A percentile compares a stretch with the other conserved stretches of the same genome.
Conservation (phyloP, 768 basidiomycete genomes). For the Lactifluus rugatus region DNA sequence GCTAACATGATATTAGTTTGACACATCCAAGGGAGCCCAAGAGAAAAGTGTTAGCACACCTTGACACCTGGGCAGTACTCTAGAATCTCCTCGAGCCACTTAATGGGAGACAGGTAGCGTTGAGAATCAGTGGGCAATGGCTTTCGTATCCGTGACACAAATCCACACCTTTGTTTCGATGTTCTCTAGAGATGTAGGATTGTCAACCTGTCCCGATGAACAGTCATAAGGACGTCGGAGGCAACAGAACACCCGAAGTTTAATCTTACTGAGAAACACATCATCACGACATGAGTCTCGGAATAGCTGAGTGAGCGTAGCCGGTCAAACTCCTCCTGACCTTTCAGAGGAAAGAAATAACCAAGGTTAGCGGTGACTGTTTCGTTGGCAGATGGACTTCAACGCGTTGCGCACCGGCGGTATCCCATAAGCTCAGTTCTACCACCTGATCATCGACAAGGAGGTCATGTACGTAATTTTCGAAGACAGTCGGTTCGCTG, state of each 20-base stretch:
- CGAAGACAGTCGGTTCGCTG: slow-evolving; percentile 92
- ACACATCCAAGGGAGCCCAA: neutral
- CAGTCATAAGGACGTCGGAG: slow-evolving; percentile 14
- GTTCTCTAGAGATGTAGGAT: slow-evolving; percentile 91
- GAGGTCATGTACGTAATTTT: slow-evolving; percentile 92
- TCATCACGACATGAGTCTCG: slow-evolving; percentile 92
- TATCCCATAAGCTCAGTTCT: slow-evolving; percentile 95
- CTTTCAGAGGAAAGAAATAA: slow-evolving; percentile 34
- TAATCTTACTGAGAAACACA: slow-evolving; percentile 80
- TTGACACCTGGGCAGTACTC: slow-evolving; percentile 95
- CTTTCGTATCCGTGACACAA: slow-evolving; percentile 1
- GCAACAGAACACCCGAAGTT: neutral
- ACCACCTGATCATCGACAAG: slow-evolving; percentile 79
- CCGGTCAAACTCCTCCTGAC: slow-evolving; percentile 93
- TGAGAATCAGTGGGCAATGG: neutral
- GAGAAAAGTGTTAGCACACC: slow-evolving; percentile 33
- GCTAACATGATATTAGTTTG: slow-evolving; percentile 31
- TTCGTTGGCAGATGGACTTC: neutral
- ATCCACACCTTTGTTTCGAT: slow-evolving; percentile 74
- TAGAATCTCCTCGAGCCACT: slow-evolving; percentile 92
- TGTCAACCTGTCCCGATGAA: slow-evolving; percentile 56
- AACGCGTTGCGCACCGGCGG: slow-evolving; percentile 57
- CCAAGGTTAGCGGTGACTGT: slow-evolving; percentile 6
- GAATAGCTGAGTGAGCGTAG: slow-evolving; percentile 92
- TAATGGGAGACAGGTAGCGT: slow-evolving; percentile 1